phyloP scores from a whole-genome alignment of 192 early-diverging fungal species.

The Entrophospora sp. region DNA sequence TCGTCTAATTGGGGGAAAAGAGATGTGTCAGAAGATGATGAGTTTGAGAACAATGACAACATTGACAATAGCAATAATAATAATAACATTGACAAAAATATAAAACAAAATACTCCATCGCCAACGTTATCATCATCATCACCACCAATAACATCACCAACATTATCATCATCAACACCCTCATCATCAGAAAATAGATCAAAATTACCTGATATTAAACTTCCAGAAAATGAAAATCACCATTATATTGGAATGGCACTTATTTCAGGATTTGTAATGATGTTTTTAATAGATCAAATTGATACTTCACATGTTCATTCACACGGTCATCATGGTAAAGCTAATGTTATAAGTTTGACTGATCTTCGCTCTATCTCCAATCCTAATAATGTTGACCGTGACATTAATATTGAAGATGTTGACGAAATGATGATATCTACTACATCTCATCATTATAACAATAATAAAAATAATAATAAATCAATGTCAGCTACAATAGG shows the following conservation, averaged over 20 bases:
- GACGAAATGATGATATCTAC: constrained; percentile 7
- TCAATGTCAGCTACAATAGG: constrained; percentile 70
- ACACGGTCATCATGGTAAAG: constrained; percentile 21
- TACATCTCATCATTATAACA: no score
- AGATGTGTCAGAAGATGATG: no score
- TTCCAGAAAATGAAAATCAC: constrained; percentile 30
- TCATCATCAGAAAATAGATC: background rate
- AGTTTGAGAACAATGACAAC: no score
- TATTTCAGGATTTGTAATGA: constrained; percentile 74
- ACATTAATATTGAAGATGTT: background rate
- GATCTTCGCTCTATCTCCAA: constrained; percentile 3
- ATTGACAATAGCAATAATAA: no score
- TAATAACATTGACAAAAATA: no score
- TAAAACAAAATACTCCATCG: no score
- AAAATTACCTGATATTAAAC: background rate
- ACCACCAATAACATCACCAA: no score
- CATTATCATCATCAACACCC: background rate
- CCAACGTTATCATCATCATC: no score
- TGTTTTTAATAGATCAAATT: constrained; percentile 83
- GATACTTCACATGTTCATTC: constrained; percentile 36
- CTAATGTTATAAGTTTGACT: background rate
- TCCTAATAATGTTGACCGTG: background rate
- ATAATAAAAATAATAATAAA: constrained; percentile 31
- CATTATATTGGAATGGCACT: constrained; percentile 72
- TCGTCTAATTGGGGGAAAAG: no score